Evolutionary conservation across 257 asterid genomes (phyloP), one percentile per base, ranked within the genome.

Genomic region (Solanum ossicruentum): DNA sequence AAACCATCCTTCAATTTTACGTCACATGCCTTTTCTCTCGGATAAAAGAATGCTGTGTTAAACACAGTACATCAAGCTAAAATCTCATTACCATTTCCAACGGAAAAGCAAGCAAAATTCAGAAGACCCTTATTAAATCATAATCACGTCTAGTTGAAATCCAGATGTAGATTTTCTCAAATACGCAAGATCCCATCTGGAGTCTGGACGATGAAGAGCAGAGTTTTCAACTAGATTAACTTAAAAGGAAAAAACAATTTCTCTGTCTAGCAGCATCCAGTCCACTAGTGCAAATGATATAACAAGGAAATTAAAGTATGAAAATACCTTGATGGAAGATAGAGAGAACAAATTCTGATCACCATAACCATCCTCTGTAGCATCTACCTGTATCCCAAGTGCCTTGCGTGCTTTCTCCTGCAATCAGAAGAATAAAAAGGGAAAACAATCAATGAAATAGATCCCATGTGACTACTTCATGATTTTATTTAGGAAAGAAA

Each of bases 391-490:
- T 82, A 84, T 84, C 84, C 98, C 99, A 54, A 91, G 90, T 79
- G 97, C 95, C 92, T 95, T 97, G 80, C 98, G 92, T 86, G 96
- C 93, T 87, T 97, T 97, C 26, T 95, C 98, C 99, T 97, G 93
- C 21, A 70, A 73, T 83, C 79, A 47, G 21, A 65, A 88, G 65
- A 83, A 45, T 82, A 32, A 84, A 32, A 84, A 72, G 61, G 12
- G 81, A 32, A 52, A 41, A 69, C 12, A 43, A 85, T 85, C 86
- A 83, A 18, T 17, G 43, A 21, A 69, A 80, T 47, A 67, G 82
- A 17, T 77, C 65, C 82, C 65, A 75, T 52, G 82, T 51, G 17
- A 77, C 49, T 20, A 12, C 80, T 72, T 72, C 39, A 6, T 72
- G 20, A 72, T 3, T 45, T 52, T 52, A 77, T 45, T 52, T 52